These are phyloP conservation scores for Vanderwaltozyma tropicalis DNA, from an alignment of 805 yeast genomes.

Conservation along the genomic window DNA sequence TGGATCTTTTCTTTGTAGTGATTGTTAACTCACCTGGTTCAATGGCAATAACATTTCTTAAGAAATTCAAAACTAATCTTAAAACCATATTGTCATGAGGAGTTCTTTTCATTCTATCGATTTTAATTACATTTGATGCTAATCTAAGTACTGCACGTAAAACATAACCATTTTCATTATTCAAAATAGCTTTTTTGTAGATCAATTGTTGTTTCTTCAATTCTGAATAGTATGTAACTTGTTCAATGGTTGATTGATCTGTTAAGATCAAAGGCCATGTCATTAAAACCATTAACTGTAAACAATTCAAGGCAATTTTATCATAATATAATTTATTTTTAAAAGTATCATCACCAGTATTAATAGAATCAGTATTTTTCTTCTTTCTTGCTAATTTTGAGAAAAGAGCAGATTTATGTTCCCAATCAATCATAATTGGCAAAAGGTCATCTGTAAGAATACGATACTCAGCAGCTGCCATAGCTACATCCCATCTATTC, in stretches of 20 bases:
- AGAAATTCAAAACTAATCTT: conserved; percentile 58
- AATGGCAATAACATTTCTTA: conserved; percentile 69
- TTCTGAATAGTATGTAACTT: conserved; percentile 45
- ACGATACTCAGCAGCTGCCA: conserved; percentile 75
- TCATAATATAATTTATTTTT: conserved; percentile 30
- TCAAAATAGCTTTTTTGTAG: conserved; percentile 61
- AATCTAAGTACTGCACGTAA: conserved; percentile 61
- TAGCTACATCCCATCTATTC: conserved; percentile 67
- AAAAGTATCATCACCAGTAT: conserved; percentile 15
- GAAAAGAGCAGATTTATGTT: conserved; percentile 28
- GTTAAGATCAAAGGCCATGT: conserved; percentile 78
- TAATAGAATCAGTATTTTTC: conserved; percentile 19
- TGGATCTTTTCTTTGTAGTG: conserved; percentile 29
- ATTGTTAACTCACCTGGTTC: conserved; percentile 55
- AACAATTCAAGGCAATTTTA: conserved; percentile 55
- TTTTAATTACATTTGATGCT: conserved; percentile 49
- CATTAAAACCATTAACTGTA: conserved; percentile 73
- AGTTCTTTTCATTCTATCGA: conserved; percentile 45
- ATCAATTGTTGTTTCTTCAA: conserved; percentile 54
- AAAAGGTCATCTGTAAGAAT: conserved; percentile 63
- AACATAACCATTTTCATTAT: conserved; percentile 47
- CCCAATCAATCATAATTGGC: conserved; percentile 70
- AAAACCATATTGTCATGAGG: conserved; percentile 64
- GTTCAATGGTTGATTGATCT: conserved; percentile 47
- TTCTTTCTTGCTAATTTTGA: conserved; percentile 10